These are phyloP conservation scores for Globisporangium viniferum DNA, from an alignment of 352 stramenopile genomes.

Conservation along the genomic window DNA sequence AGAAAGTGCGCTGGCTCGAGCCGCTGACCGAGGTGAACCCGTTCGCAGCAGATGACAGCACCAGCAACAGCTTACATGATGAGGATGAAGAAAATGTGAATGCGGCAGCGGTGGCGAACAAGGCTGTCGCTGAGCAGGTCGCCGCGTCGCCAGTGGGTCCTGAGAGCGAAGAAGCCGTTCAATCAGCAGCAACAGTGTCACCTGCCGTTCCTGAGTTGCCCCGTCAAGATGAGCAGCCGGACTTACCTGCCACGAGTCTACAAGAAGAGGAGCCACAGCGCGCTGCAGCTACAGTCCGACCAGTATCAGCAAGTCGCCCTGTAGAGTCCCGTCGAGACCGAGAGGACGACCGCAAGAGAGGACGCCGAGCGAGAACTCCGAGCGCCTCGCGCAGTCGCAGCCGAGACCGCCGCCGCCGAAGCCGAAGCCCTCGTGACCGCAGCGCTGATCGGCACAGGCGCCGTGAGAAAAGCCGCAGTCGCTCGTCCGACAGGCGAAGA, in stretches of 20 bases:
- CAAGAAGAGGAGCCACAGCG: background rate
- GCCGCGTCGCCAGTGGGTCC: constrained; percentile 1
- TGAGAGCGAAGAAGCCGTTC: background rate
- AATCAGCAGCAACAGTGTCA: background rate
- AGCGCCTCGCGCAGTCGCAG: constrained; percentile 14
- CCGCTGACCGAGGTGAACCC: constrained; percentile 67
- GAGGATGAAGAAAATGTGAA: background rate
- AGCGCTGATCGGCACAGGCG: background rate
- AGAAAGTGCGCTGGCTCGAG: constrained; percentile 67
- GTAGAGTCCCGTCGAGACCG: background rate
- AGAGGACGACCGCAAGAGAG: background rate
- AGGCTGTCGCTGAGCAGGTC: background rate
- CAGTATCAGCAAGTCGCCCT: background rate
- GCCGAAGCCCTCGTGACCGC: constrained; percentile 18
- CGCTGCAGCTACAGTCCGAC: background rate
- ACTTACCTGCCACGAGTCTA: too few relatives aligned
- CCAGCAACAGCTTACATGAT: constrained; percentile 14
- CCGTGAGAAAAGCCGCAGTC: constrained; percentile 15
- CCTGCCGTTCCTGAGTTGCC: background rate
- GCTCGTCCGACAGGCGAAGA: constrained; percentile 14
- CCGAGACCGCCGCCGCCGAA: constrained; percentile 19
- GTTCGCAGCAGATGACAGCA: constrained; percentile 59
- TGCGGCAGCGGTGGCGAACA: background rate
- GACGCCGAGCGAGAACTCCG: constrained; percentile 9
- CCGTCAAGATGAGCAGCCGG: background rate